phyloP scores from a whole-genome alignment of 345 rosid genomes.

The Eucalyptus dawsonii region DNA sequence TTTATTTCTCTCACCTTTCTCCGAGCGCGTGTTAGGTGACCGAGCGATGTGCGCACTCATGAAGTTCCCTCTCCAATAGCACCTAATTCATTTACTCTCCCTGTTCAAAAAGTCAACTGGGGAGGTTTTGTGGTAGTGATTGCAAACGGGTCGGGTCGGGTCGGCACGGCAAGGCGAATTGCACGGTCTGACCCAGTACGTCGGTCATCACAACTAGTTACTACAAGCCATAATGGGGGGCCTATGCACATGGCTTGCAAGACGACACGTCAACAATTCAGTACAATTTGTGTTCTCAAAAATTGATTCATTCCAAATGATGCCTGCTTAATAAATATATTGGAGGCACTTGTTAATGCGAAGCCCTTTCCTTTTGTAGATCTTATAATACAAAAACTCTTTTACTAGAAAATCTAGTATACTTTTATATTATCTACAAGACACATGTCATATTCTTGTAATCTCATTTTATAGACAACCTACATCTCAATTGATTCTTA shows the following conservation, averaged over 20 bases:
- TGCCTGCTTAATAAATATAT: neutral
- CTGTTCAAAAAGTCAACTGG: neutral
- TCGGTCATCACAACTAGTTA: neutral
- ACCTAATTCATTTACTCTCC: neutral
- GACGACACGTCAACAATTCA: fast-evolving
- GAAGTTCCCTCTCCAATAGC: neutral
- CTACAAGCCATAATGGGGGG: neutral
- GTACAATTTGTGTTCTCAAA: neutral
- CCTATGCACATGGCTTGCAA: neutral
- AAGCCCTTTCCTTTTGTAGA: neutral
- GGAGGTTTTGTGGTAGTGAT: neutral
- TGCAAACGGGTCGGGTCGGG: neutral
- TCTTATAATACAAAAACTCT: neutral
- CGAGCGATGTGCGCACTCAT: neutral
- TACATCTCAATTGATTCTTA: neutral
- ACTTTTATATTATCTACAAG: neutral
- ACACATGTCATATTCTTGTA: neutral
- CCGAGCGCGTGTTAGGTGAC: neutral
- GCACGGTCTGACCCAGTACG: fast-evolving
- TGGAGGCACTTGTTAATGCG: neutral
- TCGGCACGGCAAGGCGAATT: neutral
- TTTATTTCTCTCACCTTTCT: neutral
- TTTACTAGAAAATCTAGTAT: neutral
- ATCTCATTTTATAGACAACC: neutral
- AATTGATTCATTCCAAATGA: neutral